These are phyloP conservation scores for Suillus sp. DNA, from an alignment of 768 basidiomycete genomes.

Conservation along the genomic window DNA sequence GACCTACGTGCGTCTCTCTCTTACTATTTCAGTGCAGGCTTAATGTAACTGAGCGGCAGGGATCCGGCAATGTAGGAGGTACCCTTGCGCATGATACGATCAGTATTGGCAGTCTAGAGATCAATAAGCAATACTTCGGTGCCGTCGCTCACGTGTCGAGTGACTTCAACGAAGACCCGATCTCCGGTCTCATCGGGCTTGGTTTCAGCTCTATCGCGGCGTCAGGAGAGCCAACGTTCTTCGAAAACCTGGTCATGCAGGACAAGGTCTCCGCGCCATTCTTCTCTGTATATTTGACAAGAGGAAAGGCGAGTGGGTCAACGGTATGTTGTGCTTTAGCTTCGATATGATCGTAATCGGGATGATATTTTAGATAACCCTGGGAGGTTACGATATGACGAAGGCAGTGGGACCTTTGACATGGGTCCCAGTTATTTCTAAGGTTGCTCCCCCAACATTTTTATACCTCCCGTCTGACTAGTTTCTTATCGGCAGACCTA, in stretches of 20 bases:
- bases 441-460: conserved; percentile 27
- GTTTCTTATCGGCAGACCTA: conserved; percentile 48
- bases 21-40: not conserved
- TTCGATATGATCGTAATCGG: not conserved
- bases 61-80: conserved; percentile 55
- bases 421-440: conserved; percentile 41
- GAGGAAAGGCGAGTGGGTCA: conserved; percentile 43
- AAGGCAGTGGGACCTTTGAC: conserved; percentile 32
- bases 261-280: conserved; percentile 45
- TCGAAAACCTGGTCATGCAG: conserved; percentile 60
- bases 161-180: conserved; percentile 56
- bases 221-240: conserved; percentile 52
- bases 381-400: conserved; percentile 37
- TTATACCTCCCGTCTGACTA: not conserved
- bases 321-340: conserved; percentile 39
- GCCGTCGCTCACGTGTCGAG: conserved; percentile 47
- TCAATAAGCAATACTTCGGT: conserved; percentile 56
- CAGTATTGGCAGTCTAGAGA: conserved; percentile 44
- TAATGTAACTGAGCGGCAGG: conserved; percentile 35
- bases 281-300: conserved; percentile 59
- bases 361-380: conserved; percentile 7
- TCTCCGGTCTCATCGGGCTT: conserved; percentile 61
- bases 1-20: conserved; percentile 43
- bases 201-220: conserved; percentile 60
- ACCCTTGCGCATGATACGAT: conserved; percentile 53